Evolutionary conservation across 805 yeast genomes (phyloP), one percentile per base, ranked within the genome.

Genomic region (Candida xyloterini): DNA sequence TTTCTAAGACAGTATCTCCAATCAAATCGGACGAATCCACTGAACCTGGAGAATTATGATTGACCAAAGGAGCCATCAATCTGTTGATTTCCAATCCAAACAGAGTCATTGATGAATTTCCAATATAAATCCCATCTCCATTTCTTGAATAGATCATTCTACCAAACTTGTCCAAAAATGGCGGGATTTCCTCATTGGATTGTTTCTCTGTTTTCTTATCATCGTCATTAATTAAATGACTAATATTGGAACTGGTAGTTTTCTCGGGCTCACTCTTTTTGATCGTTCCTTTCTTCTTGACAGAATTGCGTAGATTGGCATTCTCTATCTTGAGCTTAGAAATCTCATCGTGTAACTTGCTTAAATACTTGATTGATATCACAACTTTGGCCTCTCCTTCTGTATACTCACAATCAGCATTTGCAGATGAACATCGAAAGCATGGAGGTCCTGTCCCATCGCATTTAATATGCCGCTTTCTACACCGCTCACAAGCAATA

Each of bases 31-130:
- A 11, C 4, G 25, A 23, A 23, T 23, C 10, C 4, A 23, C 7
- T 10, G 25, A 23, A 7, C 20, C 40, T 10, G 45, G 31, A 2
- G 38, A 7, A 8, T 24, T 20, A 15, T 42, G 23, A 20, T 30
- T 22, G 42, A 50, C 30, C 45, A 56, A 36, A 10, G 64, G 58
- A 3, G 60, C 47, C 30, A 60, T 52, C 11, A 62, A 42, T 42
- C 79, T 78, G 54, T 82, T 87, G 39, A 84, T 81, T 48, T 84
- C 91, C 41, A 84, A 65, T 5, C 90, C 90, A 58, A 84, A 84
- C 13, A 84, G 60, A 0, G 93, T 84, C 90, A 84, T 84, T 1
- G 91, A 83, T 0, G 90, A 82, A 0, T 89, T 80, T 0, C 95
- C 95, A 26, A 83, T 85, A 53, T 83, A 84, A 27, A 83, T 74